phyloP scores from a whole-genome alignment of 768 basidiomycete genomes.

The Kwoniella sp. region DNA sequence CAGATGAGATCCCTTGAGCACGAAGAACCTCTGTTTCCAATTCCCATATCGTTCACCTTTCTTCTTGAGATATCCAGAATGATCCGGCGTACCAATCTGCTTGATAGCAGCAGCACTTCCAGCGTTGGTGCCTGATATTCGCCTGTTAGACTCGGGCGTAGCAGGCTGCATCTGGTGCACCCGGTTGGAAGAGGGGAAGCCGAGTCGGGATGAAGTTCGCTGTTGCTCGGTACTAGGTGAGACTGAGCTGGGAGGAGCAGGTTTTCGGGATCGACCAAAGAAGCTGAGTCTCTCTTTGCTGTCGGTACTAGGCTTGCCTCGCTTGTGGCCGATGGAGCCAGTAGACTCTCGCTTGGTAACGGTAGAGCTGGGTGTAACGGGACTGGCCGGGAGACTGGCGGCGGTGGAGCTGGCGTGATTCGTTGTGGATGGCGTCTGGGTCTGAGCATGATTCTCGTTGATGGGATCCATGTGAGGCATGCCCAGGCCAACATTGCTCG shows the following conservation, averaged over 20 bases:
- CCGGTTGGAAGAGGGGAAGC: conserved; percentile 21
- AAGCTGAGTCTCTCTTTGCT: conserved; percentile 64
- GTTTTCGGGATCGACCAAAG: conserved; percentile 79
- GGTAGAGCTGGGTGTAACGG: conserved; percentile 43
- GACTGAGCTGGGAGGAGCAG: conserved; percentile 60
- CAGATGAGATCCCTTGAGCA: conserved; percentile 86
- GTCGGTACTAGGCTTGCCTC: conserved; percentile 52
- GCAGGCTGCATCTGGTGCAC: conserved; percentile 46
- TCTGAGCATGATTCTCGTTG: conserved; percentile 28
- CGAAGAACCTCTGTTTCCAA: conserved; percentile 90
- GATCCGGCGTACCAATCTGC: conserved; percentile 88
- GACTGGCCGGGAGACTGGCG: conserved; percentile 46
- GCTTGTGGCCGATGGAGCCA: conserved; percentile 52
- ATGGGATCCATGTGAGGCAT: conserved; percentile 40
- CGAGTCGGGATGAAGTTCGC: conserved; percentile 22
- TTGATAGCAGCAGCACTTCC: conserved; percentile 68
- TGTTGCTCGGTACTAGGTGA: conserved; percentile 28
- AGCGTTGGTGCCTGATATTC: conserved; percentile 11
- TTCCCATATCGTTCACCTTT: conserved; percentile 87
- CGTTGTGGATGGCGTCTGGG: conserved; percentile 13
- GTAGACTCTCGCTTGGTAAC: conserved; percentile 46
- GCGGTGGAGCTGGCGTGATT: conserved; percentile 30
- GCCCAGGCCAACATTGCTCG: conserved; percentile 24
- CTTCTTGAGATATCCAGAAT: conserved; percentile 93
- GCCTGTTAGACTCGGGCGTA: conserved; percentile 28